Base-by-base conservation (phyloP, 1,139 yeast genomes). In the Saccharomyces hybrid region DNA sequence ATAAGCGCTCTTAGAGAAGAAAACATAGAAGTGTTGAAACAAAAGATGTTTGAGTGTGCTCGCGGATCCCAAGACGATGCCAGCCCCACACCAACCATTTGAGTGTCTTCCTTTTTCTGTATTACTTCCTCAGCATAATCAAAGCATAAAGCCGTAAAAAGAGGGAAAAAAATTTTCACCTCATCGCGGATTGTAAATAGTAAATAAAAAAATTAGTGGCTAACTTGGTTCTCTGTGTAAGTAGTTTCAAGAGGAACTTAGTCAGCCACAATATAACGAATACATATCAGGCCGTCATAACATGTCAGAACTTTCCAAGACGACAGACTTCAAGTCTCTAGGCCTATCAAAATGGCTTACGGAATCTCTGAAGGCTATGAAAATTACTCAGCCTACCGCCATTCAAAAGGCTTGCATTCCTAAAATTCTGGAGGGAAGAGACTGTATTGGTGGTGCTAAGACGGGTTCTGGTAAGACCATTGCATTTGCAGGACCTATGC, bases 401-500 rank as follows among this genome's bases (percentile, higher is more conserved):
- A 91, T 93, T 73, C 99, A 93, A 69, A 67, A 77, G 4, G 90
- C 90, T 2, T 90, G 97, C 69, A 93, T 93, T 50, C 98, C 98
- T 0, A 81, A 86, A 56, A 88, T 93, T 57, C 70, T 93, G 49
- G 77, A 76, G 41, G 97, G 76, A 14, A 60, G 84, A 62, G 97
- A 91, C 70, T 91, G 97, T 70, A 93, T 93, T 51, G 99, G 99
- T 52, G 99, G 99, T 42, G 99, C 99, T 48, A 88, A 88, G 70
- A 93, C 99, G 0, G 99, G 99, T 73, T 86, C 95, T 32, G 99
- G 99, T 79, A 93, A 93, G 69, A 93, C 99, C 2, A 85, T 95
- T 34, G 97, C 99, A 0, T 93, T 93, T 78, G 98, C 95, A 0
- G 95, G 91, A 26, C 99, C 99, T 1, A 93, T 93, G 90, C 75